A percentile compares a stretch with the other conserved stretches of the same genome.
These are phyloP conservation scores for Zoysia matrella DNA, from an alignment of 202 grass and related monocot genomes.

Conservation along the genomic window DNA sequence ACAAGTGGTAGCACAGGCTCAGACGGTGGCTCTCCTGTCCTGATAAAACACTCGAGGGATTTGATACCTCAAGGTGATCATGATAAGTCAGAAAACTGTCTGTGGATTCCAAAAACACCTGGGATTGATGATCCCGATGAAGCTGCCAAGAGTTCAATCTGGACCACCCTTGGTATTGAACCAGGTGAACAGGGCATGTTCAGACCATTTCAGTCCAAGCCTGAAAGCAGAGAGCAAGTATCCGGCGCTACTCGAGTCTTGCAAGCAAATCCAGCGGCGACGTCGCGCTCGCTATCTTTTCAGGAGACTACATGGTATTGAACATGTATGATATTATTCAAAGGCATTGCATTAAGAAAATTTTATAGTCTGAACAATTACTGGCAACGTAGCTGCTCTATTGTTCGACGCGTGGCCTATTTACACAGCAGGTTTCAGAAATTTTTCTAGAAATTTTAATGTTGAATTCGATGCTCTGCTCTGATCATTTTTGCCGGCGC, in stretches of 20 bases:
- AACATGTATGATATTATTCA: background rate
- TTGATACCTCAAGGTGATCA: conserved; percentile 48
- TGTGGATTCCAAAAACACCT: conserved; percentile 88
- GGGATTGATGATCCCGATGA: too few species aligned
- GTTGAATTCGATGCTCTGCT: background rate
- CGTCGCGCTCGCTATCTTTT: too few species aligned
- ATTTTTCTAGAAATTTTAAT: too few species aligned
- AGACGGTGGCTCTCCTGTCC: conserved; percentile 55
- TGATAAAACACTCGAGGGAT: conserved; percentile 81
- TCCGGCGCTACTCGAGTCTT: conserved; percentile 10
- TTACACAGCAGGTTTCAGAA: too few species aligned
- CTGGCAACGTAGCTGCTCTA: conserved; percentile 23
- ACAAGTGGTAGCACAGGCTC: conserved; percentile 61
- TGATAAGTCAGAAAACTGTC: conserved; percentile 65
- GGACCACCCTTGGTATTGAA: conserved; percentile 61
- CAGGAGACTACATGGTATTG: too few species aligned
- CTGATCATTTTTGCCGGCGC: background rate
- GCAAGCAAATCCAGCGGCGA: too few species aligned
- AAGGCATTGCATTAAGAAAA: conserved; percentile 32
- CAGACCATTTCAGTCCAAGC: conserved; percentile 66
- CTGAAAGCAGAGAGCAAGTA: conserved; percentile 35
- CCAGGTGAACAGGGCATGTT: conserved; percentile 65
- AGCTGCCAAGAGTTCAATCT: too few species aligned
- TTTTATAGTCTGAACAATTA: conserved; percentile 43
- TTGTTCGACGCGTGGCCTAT: background rate